Evolutionary conservation across 2,329 filamentous ascomycete genomes (phyloP).

Genomic region (Paradendryphiella salina): DNA sequence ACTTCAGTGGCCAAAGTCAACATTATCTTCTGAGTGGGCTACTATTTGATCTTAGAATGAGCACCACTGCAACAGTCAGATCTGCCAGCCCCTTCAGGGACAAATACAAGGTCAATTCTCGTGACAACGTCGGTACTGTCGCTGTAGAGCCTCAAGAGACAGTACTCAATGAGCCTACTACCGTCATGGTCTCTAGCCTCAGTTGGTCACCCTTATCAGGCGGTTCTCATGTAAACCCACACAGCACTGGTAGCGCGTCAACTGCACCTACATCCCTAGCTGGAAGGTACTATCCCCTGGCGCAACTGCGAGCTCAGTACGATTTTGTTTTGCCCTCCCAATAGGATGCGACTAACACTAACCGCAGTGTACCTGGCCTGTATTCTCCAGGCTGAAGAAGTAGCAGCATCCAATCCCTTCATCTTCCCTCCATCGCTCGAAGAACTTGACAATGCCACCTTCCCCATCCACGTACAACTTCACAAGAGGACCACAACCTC

Average conservation of each 20-base stretch:
- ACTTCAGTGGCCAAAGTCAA: not conserved
- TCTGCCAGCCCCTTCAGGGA: conserved; percentile 17
- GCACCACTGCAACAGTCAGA: not conserved
- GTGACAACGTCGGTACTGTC: not conserved
- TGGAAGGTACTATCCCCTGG: conserved; percentile 17
- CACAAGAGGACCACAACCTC: not conserved
- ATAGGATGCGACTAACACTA: not conserved
- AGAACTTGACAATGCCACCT: conserved; percentile 2
- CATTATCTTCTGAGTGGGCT: too few relatives aligned
- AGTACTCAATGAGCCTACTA: not conserved
- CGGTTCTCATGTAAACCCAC: not conserved
- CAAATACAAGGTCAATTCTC: not conserved
- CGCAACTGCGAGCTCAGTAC: conserved; percentile 21
- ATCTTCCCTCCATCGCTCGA: conserved; percentile 22
- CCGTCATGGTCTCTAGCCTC: conserved; percentile 15
- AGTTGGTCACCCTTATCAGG: conserved; percentile 1
- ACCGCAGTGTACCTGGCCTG: conserved; percentile 25
- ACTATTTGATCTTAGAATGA: not conserved
- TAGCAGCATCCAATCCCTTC: conserved; percentile 7
- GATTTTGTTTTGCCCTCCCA: not conserved
- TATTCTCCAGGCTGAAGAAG: conserved; percentile 18
- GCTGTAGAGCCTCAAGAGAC: not conserved
- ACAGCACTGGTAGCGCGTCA: conserved; percentile 1
- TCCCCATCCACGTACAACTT: conserved; percentile 19
- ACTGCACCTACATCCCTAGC: conserved; percentile 2